Evolutionary conservation across 768 basidiomycete genomes (phyloP), one percentile per base, ranked within the genome.

Genomic region (Mycena leptocephala): DNA sequence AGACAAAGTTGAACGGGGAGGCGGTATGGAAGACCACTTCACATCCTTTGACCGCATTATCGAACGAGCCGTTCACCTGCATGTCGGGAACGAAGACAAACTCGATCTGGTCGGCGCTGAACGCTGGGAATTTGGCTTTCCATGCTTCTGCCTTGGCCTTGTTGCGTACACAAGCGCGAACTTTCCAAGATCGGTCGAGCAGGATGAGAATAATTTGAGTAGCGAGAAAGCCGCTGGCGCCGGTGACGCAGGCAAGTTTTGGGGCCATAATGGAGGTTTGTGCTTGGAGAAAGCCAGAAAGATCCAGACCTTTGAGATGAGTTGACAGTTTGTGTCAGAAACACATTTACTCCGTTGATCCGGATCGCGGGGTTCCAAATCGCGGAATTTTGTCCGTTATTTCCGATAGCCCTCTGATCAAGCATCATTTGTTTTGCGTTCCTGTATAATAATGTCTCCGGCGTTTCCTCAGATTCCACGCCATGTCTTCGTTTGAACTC

Each of bases 181-280:
- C 72, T 37, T 66, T 73, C 72, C 72, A 73, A 41, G 72, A 73
- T 8, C 72, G 63, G 32, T 32, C 56, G n/a, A 73, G 64, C 18
- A 73, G 32, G 6, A 73, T 1, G 51, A 73, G 48, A 43, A 59
- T 55, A 16, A 73, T 73, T 66, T 73, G 72, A 13, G 72, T 73
- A 13, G 63, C 72, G 39, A 73, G 63, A n/a, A 73, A 73, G 24
- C 72, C 72, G 24, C 72, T 73, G 3, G 63, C 63, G 30, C 72
- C 72, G 13, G 72, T 73, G 3, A 73, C 64, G 24, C 72, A 73
- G 26, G 72, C 72, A 32, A 37, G 28, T 48, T 16, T 65, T 3
- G 24, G 72, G 10, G 63, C 55, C 72, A 73, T 73, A 8, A 28
- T 22, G 62, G 1, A 41, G 30, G 33, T 26, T 18, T 5, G 63